phyloP scores from a whole-genome alignment of 1,139 yeast species.

The Pichia sp. region DNA sequence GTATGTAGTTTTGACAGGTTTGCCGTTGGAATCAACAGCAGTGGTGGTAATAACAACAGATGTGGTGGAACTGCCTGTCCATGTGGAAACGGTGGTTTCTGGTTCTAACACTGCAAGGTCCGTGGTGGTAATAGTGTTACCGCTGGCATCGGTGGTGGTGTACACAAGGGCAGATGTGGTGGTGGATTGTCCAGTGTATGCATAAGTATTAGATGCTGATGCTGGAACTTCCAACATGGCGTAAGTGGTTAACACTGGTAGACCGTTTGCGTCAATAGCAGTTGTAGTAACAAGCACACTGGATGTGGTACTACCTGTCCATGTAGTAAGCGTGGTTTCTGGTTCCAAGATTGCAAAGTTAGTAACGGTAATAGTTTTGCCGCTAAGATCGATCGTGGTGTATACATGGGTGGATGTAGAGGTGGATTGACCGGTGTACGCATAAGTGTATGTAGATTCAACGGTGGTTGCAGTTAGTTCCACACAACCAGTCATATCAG shows the following conservation, averaged over 20 bases:
- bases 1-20: too few species aligned
- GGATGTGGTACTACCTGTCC: conserved; percentile 10
- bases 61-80: too few species aligned
- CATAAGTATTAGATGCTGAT: conserved; percentile 17
- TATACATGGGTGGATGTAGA: neutral
- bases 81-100: neutral
- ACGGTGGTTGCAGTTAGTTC: neutral
- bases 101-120: neutral
- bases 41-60: too few species aligned
- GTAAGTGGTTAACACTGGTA: conserved; percentile 19
- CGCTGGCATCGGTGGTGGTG: neutral
- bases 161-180: neutral
- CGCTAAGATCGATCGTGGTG: conserved; percentile 13
- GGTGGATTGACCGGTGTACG: neutral
- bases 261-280: conserved; percentile 26
- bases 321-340: conserved; percentile 7
- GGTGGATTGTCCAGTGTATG: neutral
- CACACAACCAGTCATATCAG: neutral
- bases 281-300: conserved; percentile 30
- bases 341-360: conserved; percentile 5
- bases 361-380: conserved; percentile 7
- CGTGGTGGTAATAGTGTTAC: neutral
- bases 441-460: neutral
- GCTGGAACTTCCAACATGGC: conserved; percentile 20
- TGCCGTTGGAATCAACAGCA: too few species aligned